phyloP scores from a whole-genome alignment of 2,329 filamentous ascomycete species.

The Pseudogymnoascus sp. region DNA sequence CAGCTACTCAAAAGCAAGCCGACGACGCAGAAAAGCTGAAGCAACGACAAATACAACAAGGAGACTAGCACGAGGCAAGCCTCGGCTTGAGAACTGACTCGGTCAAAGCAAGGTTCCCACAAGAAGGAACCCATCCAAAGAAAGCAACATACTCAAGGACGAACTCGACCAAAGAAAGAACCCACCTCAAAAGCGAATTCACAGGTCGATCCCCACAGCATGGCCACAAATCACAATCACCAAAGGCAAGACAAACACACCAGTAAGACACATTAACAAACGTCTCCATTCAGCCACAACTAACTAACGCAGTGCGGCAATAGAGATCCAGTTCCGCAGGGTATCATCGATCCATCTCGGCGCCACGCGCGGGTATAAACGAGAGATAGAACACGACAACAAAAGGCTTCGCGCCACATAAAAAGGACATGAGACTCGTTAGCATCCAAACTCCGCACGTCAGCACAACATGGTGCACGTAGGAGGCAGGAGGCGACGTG shows the following conservation, averaged over 20 bases:
- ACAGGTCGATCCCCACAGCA: background rate
- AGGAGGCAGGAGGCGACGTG: background rate
- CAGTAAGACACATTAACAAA: background rate
- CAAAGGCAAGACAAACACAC: background rate
- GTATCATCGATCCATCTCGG: conserved; percentile 8
- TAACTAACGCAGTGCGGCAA: background rate
- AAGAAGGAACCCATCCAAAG: background rate
- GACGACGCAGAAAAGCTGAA: background rate
- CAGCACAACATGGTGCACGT: background rate
- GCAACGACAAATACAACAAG: background rate
- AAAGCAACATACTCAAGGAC: background rate
- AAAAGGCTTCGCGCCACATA: background rate
- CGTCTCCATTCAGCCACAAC: background rate
- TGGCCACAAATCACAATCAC: background rate
- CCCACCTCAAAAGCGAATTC: background rate
- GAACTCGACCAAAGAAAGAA: background rate
- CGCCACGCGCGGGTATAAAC: conserved; percentile 7
- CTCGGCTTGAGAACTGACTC: background rate
- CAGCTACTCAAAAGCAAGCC: background rate
- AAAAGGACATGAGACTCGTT: conserved; percentile 6
- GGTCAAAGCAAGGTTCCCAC: background rate
- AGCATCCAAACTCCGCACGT: background rate
- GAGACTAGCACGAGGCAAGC: background rate
- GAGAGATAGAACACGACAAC: conserved; percentile 8
- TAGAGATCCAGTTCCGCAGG: conserved; percentile 1